These are phyloP conservation scores for Thielaviopsis musarum DNA, from an alignment of 2,329 filamentous ascomycete species.

Conservation along the genomic window DNA sequence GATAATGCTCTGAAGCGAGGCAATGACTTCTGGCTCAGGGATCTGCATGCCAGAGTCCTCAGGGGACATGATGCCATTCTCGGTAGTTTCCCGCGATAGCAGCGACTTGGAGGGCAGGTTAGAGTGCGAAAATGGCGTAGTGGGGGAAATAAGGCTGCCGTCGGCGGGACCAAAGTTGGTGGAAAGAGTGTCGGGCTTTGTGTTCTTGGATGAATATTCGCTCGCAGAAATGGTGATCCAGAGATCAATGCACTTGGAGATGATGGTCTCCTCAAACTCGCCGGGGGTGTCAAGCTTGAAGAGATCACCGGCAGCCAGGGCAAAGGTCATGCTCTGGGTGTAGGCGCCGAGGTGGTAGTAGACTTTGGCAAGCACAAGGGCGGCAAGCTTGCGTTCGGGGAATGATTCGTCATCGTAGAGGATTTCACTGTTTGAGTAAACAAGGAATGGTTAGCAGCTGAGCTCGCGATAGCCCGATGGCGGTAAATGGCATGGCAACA, in stretches of 20 bases:
- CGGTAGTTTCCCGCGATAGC: slow-evolving; percentile 62
- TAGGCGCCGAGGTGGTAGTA: slow-evolving; percentile 99
- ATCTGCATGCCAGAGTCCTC: slow-evolving; percentile 32
- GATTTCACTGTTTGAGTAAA: slow-evolving; percentile 50
- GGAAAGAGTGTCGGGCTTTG: slow-evolving; percentile 31
- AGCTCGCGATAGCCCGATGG: background rate
- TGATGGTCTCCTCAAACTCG: slow-evolving; percentile 98
- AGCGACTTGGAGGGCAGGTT: slow-evolving; percentile 87
- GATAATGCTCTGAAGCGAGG: slow-evolving; percentile 67
- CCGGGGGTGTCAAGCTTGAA: slow-evolving; percentile 83
- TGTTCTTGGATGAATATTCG: slow-evolving; percentile 27
- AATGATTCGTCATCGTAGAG: slow-evolving; percentile 95
- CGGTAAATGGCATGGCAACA: slow-evolving; percentile 11
- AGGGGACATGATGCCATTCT: slow-evolving; percentile 33
- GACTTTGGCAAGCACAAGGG: slow-evolving; percentile 88
- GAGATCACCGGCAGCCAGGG: slow-evolving; percentile 80
- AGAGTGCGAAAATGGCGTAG: slow-evolving; percentile 88
- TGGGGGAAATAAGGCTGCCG: slow-evolving; percentile 64
- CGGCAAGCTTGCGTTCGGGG: slow-evolving; percentile 82
- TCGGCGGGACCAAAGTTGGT: slow-evolving; percentile 64
- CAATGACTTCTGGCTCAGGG: slow-evolving; percentile 53
- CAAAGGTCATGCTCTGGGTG: slow-evolving; percentile 98
- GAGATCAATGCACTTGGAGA: slow-evolving; percentile 94
- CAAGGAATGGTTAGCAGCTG: slow-evolving; percentile 9
- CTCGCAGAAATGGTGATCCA: slow-evolving; percentile 64